A percentile compares a stretch with the other conserved stretches of the same genome.
Conservation (phyloP, 2,329 filamentous ascomycete species). For the Xylariaceae sp. region DNA sequence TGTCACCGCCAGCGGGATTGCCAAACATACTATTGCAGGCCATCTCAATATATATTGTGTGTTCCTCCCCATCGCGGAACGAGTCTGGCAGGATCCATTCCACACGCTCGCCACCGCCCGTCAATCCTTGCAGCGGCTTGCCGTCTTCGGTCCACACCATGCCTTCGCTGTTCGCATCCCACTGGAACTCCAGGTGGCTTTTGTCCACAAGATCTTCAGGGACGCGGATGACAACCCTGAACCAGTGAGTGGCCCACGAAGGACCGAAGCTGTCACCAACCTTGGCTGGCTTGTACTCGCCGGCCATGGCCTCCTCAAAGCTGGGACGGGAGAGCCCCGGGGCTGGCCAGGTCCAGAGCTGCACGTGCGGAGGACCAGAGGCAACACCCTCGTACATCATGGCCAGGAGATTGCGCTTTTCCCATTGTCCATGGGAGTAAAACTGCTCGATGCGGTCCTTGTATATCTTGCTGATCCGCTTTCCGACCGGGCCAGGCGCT, state of each 20-base stretch:
- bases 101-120: constrained; percentile 78
- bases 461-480: constrained; percentile 81
- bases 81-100: constrained; percentile 85
- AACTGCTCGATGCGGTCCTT: constrained; percentile 78
- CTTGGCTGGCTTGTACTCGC: constrained; percentile 68
- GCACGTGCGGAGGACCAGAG: constrained; percentile 69
- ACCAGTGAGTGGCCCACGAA: constrained; percentile 98
- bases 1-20: constrained; percentile 76
- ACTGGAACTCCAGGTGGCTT: constrained; percentile 86
- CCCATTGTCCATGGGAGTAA: constrained; percentile 72
- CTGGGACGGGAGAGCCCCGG: constrained; percentile 73
- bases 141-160: constrained; percentile 88
- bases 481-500: constrained; percentile 55
- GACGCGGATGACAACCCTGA: constrained; percentile 74
- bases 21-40: constrained; percentile 99
- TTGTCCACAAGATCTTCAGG: constrained; percentile 68
- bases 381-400: constrained; percentile 65
- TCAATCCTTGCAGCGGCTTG: constrained; percentile 85
- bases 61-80: constrained; percentile 79
- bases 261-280: constrained; percentile 82
- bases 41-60: constrained; percentile 95
- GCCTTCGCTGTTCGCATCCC: constrained; percentile 94
- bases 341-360: constrained; percentile 80
- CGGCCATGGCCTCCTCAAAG: constrained; percentile 74
- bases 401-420: constrained; percentile 65